These are phyloP conservation scores for Leccinum truebloodii DNA, from an alignment of 768 basidiomycete species.

Conservation along the genomic window DNA sequence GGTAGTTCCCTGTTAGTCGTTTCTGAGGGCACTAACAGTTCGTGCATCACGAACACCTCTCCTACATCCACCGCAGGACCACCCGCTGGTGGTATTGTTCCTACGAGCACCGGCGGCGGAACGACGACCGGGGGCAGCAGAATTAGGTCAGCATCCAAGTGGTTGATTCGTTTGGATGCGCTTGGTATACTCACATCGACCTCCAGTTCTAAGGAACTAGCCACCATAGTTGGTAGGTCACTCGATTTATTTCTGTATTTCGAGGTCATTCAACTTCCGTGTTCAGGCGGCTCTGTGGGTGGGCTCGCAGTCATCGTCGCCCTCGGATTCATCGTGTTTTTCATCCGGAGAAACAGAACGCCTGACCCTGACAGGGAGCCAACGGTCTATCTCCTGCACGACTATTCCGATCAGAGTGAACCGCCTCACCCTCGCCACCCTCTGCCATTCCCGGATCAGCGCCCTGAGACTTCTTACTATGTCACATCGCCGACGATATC, in stretches of 20 bases:
- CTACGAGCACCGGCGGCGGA: background rate
- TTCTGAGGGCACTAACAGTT: background rate
- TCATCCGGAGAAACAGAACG: background rate
- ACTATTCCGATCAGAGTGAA: background rate
- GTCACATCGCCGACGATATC: background rate
- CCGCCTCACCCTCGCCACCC: background rate
- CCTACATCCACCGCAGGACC: background rate
- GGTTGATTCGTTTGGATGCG: background rate
- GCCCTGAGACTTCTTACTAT: background rate
- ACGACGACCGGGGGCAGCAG: background rate
- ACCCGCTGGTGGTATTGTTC: background rate
- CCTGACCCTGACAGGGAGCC: background rate
- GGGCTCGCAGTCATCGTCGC: background rate
- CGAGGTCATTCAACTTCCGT: background rate
- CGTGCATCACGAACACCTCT: background rate
- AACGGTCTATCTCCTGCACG: background rate
- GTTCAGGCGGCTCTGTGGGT: background rate
- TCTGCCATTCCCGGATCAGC: background rate
- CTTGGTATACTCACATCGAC: background rate
- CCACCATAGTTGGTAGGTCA: background rate
- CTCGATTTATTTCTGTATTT: background rate
- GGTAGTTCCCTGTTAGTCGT: background rate
- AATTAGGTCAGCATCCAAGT: background rate
- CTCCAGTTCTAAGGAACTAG: background rate
- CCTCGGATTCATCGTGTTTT: background rate